Evolutionary conservation across 108 stramenopile species (phyloP), one percentile per base, ranked within the genome.

Genomic region (Conticribra weissflogii): DNA sequence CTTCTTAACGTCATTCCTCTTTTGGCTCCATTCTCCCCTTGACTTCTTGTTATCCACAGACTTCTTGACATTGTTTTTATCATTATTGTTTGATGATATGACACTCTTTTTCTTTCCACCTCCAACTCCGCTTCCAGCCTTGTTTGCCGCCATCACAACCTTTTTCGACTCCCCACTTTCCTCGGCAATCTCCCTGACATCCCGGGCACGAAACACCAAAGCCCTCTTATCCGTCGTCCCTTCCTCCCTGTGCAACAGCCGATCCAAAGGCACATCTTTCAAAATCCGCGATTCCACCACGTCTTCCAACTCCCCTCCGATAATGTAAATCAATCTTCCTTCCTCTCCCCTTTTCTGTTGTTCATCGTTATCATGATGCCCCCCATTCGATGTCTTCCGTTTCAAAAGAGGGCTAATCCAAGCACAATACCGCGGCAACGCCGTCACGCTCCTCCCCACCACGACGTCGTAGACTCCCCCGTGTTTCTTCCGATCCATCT

Each of bases 401-500:
- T n/a, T n/a, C 23, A 94, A 63, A 68, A 91, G 57, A 56, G 87
- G 68, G 3, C 81, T 57, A 15, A 94, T 78, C 93, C 93, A 94
- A 22, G 79, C 78, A 63, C 90, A 93, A 76, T 83, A 91, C 41
- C 70, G 65, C 3, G 90, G 88, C 18, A 94, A 31, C 16, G 89
- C 81, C 24, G 93, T 69, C 8, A 94, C 93, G 71, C 90, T 91
- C 59, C 93, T 73, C 31, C 93, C 90, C 22, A 88, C 56, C 50
- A 79, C 80, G 2, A 87, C 65, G 78, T 89, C 84, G 83, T 88
- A 94, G 30, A 33, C 28, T 19, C 59, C 59, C 27, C 49, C 34
- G 28, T 82, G 73, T 12, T 44, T 45, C 31, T 25, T 32, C 24
- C 61, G 58, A 19, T 54, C 59, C 51, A 85, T 68, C 48, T 82